Percentiles rank a stretch among this genome's conserved stretches.
Evolutionary conservation across 2,329 filamentous ascomycete species (phyloP).

Genomic region (Graphium sp.): DNA sequence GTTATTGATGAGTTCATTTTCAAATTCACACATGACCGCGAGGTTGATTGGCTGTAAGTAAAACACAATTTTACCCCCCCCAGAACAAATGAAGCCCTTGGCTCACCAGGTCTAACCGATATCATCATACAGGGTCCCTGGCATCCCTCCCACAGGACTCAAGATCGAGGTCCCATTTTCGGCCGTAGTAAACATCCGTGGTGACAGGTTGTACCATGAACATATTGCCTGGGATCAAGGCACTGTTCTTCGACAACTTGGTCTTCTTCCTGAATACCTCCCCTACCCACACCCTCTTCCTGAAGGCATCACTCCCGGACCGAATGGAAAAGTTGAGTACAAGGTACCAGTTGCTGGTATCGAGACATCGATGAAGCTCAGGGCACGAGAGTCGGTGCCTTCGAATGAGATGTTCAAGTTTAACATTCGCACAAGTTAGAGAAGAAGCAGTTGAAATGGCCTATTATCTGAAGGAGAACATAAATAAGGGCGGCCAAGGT

Average conservation of each 20-base stretch:
- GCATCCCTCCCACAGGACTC: conserved; percentile 34
- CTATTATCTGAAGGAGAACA: too few species aligned
- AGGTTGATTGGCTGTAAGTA: conserved; percentile 52
- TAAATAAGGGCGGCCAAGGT: too few species aligned
- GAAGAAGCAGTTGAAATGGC: too few species aligned
- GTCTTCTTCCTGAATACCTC: conserved; percentile 39
- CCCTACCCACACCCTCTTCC: conserved; percentile 43
- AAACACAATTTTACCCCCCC: background rate
- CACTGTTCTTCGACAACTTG: conserved; percentile 42
- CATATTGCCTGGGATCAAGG: conserved; percentile 57
- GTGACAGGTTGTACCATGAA: conserved; percentile 47
- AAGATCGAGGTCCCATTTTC: conserved; percentile 42
- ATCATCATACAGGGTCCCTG: conserved; percentile 21
- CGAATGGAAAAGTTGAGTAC: conserved; percentile 11
- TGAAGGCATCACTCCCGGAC: background rate
- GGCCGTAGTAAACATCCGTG: conserved; percentile 44
- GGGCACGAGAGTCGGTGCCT: too few species aligned
- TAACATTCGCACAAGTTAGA: too few species aligned
- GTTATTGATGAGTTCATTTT: conserved; percentile 60
- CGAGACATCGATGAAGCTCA: conserved; percentile 14
- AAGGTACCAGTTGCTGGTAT: conserved; percentile 14
- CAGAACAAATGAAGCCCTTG: too few species aligned
- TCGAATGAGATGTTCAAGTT: too few species aligned
- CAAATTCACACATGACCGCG: conserved; percentile 42
- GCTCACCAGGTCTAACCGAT: too few species aligned